Conservation (phyloP, 176 grass and related monocot species). For the Oryza australiensis region DNA sequence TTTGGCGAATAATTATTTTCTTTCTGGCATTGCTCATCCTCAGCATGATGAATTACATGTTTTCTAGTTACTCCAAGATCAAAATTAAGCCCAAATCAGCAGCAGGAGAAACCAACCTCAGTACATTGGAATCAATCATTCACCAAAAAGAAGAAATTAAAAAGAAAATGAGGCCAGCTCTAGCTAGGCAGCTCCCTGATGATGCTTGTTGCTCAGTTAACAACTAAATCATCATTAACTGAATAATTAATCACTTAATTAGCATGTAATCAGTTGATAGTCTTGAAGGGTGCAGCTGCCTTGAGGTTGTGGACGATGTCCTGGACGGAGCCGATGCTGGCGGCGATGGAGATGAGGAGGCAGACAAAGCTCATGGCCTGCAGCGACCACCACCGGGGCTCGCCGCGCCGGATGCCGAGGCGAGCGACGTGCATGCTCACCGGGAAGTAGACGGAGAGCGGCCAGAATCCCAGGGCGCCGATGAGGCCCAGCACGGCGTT, state of each 20-base stretch:
- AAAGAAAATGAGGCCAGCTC: not conserved
- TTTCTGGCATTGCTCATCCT: not conserved
- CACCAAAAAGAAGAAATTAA: not conserved
- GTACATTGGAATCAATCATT: not conserved
- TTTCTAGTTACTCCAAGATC: not conserved
- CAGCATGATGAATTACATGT: not conserved
- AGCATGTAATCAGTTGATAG: constrained; percentile 26
- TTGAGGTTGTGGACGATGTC: constrained; percentile 97
- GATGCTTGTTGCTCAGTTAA: not conserved
- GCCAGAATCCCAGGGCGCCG: constrained; percentile 92
- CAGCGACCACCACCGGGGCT: constrained; percentile 68
- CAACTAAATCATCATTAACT: not conserved
- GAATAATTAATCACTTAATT: constrained; percentile 12
- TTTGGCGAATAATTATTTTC: constrained; percentile 2
- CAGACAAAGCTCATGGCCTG: constrained; percentile 88
- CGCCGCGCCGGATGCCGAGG: constrained; percentile 52
- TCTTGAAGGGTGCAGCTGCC: constrained; percentile 68
- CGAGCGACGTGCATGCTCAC: constrained; percentile 82
- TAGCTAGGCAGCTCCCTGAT: not conserved
- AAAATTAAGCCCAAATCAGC: constrained; percentile 4
- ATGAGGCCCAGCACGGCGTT: constrained; percentile 91
- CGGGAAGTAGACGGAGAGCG: constrained; percentile 96
- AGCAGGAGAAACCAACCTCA: not conserved
- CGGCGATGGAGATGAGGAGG: constrained; percentile 78
- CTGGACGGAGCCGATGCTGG: constrained; percentile 79